Evolutionary conservation across 2,329 filamentous ascomycete genomes (phyloP), one percentile per base, ranked within the genome.

Genomic region (Beauveria rudraprayagi): DNA sequence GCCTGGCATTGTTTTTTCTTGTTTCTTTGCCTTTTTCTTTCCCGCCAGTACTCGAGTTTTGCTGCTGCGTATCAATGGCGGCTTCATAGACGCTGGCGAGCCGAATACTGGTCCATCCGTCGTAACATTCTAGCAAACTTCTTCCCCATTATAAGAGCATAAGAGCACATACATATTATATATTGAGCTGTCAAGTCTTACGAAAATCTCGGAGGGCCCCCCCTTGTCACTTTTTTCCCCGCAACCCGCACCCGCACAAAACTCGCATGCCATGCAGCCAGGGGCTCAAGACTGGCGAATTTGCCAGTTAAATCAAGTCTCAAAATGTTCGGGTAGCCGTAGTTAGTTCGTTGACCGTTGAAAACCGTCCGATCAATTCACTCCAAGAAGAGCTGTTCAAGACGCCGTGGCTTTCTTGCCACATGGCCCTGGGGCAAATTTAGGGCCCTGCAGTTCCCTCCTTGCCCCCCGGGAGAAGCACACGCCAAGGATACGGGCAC

Each of bases 371-470:
- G 34, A 41, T 40, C 54, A 26, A 46, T 10, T 17, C 44, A 14
- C 41, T 22, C 28, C 43, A 56, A 37, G 7, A 56, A 26, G 16
- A 43, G 28, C 10, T 19, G 14, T 34, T 19, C 41, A 56, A 48
- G 28, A 57, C 47, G 56, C 47, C n/a, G 26, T 46, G 47, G 56
- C 47, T 52, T 41, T 44, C 52, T 19, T 50, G 48, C 56, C 47
- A 51, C 56, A 59, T 44, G 46, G 56, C 37, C 56, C 30, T 14
- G 30, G 55, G 46, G 43, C n/a, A 46, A 40, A n/a, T 51, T 43
- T 26, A 37, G 26, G 24, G 30, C 30, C 56, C 37, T 59, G 34
- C 14, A 16, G 22, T 48, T 34, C 30, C 30, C 30, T 34, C 30
- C 30, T 34, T 34, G 30, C 30, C 30, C 30, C 46, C 46, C 8